A percentile compares a stretch with the other conserved stretches of the same genome.
These are phyloP conservation scores for Arabidopsis arenosa DNA, from an alignment of 345 rosid species.

Conservation along the genomic window DNA sequence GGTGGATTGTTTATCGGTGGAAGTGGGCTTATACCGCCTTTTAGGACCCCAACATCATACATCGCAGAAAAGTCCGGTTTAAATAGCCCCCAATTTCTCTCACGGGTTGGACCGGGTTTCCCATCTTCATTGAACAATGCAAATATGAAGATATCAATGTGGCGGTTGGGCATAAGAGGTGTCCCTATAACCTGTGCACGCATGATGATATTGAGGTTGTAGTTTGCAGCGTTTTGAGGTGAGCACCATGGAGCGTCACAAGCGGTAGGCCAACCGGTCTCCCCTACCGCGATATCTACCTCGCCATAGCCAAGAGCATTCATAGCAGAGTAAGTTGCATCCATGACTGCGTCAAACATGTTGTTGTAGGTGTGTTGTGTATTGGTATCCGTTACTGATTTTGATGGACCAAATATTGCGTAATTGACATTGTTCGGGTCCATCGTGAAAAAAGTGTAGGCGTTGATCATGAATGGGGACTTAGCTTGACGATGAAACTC, in stretches of 20 bases:
- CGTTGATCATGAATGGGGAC: slow-evolving; percentile 35
- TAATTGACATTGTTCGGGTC: slow-evolving; percentile 24
- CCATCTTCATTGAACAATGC: slow-evolving; percentile 83
- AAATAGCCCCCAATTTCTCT: slow-evolving; percentile 79
- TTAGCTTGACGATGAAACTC: slow-evolving; percentile 14
- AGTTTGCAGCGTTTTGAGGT: slow-evolving; percentile 27
- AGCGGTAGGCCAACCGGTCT: slow-evolving; percentile 42
- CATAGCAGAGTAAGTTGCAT: slow-evolving; percentile 34
- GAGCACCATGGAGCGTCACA: slow-evolving; percentile 27
- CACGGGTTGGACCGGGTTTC: slow-evolving; percentile 71
- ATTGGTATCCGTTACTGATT: slow-evolving; percentile 2
- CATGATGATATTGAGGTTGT: slow-evolving; percentile 32
- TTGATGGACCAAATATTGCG: slow-evolving; percentile 29
- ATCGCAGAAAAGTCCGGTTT: slow-evolving; percentile 67
- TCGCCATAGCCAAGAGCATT: slow-evolving; percentile 29
- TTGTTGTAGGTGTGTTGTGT: slow-evolving; percentile 6
- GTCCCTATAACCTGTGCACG: slow-evolving; percentile 22
- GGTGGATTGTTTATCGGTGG: no score
- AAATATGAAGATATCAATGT: slow-evolving; percentile 64
- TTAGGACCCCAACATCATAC: slow-evolving; percentile 51
- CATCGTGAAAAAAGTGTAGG: slow-evolving; percentile 23
- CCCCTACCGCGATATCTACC: slow-evolving; percentile 28
- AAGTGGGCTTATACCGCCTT: background rate
- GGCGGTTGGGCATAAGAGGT: slow-evolving; percentile 46
- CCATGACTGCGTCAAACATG: slow-evolving; percentile 36